These are phyloP conservation scores for Pisolithus marmoratus DNA, from an alignment of 768 basidiomycete genomes.

Conservation along the genomic window DNA sequence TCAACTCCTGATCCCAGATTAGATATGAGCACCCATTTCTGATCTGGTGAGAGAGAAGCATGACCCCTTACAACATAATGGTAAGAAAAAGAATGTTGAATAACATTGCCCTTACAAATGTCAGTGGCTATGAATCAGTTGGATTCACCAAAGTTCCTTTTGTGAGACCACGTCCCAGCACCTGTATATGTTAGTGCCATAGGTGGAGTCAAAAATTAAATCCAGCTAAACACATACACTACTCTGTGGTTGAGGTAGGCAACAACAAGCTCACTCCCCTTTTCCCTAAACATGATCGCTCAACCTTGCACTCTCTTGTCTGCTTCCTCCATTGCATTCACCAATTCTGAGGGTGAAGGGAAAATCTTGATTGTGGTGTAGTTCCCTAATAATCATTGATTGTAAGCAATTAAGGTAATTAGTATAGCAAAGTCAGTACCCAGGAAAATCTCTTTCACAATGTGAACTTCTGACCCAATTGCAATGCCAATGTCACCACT, in stretches of 20 bases:
- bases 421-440: neutral
- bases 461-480: slow-evolving; percentile 2
- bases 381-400: neutral
- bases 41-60: neutral
- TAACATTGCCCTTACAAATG: neutral
- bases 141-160: neutral
- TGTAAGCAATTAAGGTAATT: neutral
- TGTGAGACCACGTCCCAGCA: neutral
- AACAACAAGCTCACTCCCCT: neutral
- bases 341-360: neutral
- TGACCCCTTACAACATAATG: slow-evolving; percentile 1
- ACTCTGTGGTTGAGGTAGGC: slow-evolving; percentile 5
- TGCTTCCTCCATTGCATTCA: neutral
- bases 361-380: slow-evolving; percentile 2
- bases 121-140: slow-evolving; percentile 2
- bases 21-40: neutral
- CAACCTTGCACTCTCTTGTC: neutral
- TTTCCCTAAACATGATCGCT: neutral
- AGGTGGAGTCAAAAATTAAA: neutral
- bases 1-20: slow-evolving; percentile 1
- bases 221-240: neutral
- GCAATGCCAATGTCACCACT: neutral
- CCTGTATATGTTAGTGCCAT: neutral
- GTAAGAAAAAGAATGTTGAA: neutral
- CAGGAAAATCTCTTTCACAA: slow-evolving; percentile 1